Evolutionary conservation across 192 early-diverging fungal species (phyloP).

Genomic region (Chytriomyces confervae): DNA sequence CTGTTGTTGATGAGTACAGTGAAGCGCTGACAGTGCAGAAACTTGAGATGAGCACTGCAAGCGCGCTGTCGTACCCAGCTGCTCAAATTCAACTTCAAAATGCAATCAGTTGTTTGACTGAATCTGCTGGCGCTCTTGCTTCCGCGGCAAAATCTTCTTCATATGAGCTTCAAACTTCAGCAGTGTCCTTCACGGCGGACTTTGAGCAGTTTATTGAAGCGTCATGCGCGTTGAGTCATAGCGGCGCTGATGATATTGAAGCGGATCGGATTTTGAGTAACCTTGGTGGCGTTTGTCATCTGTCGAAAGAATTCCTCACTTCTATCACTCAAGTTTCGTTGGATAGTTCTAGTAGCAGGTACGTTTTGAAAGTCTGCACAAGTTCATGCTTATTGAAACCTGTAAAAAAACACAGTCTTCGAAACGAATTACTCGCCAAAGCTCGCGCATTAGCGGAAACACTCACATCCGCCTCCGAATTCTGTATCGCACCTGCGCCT

Average conservation of each 20-base stretch:
- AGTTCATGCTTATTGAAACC: neutral
- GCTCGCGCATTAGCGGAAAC: conserved; percentile 45
- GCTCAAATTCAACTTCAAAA: conserved; percentile 52
- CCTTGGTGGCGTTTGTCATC: conserved; percentile 19
- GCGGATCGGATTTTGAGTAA: conserved; percentile 10
- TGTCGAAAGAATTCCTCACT: conserved; percentile 29
- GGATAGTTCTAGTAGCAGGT: conserved; percentile 42
- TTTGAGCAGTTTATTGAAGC: conserved; percentile 46
- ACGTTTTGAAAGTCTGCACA: neutral
- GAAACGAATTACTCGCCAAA: conserved; percentile 41
- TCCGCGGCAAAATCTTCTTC: conserved; percentile 38
- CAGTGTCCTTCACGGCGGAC: conserved; percentile 30
- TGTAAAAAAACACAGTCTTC: conserved; percentile 7
- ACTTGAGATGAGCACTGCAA: neutral
- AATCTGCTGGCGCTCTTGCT: conserved; percentile 46
- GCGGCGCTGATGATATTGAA: conserved; percentile 24
- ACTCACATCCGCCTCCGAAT: conserved; percentile 47
- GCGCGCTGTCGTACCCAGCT: conserved; percentile 30
- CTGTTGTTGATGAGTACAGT: conserved; percentile 14
- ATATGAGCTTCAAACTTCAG: conserved; percentile 46
- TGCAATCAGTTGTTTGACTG: conserved; percentile 38
- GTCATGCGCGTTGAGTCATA: conserved; percentile 28
- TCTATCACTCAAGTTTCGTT: conserved; percentile 36
- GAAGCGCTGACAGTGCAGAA: conserved; percentile 14
- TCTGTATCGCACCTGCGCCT: conserved; percentile 50